phyloP scores from a whole-genome alignment of 2,329 filamentous ascomycete species.

The Dichotomopilus funicola region DNA sequence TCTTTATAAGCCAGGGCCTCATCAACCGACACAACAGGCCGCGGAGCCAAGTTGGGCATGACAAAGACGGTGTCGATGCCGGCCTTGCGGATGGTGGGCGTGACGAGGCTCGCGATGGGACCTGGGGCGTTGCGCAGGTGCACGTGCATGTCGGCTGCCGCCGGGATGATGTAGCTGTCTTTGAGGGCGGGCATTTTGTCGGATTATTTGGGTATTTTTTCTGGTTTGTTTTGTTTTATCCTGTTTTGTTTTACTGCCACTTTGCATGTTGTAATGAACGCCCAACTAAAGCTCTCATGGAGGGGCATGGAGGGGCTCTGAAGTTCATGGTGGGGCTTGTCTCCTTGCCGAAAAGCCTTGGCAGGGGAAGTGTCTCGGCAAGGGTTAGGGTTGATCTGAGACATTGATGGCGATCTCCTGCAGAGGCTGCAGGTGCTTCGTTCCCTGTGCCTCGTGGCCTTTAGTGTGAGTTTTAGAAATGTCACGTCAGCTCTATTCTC shows the following conservation, averaged over 20 bases:
- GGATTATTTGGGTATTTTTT: not conserved
- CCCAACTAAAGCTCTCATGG: no score
- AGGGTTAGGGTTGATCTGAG: not conserved
- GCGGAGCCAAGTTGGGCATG: slow-evolving; percentile 59
- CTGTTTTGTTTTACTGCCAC: not conserved
- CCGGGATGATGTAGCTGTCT: slow-evolving; percentile 46
- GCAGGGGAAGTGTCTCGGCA: not conserved
- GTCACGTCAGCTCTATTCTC: no score
- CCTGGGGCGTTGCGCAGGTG: slow-evolving; percentile 59
- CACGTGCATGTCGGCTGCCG: slow-evolving; percentile 63
- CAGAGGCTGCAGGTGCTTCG: no score
- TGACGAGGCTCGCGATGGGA: slow-evolving; percentile 53
- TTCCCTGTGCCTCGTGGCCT: no score
- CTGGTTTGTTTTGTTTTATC: not conserved
- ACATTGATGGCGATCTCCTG: no score
- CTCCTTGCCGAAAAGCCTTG: not conserved
- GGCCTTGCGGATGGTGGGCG: slow-evolving; percentile 47
- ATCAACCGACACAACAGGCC: slow-evolving; percentile 50
- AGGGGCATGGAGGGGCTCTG: slow-evolving; percentile 1
- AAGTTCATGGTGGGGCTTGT: not conserved
- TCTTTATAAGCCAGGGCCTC: slow-evolving; percentile 61
- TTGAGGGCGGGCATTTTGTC: slow-evolving; percentile 26
- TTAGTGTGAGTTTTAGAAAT: no score
- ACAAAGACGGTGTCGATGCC: slow-evolving; percentile 60
- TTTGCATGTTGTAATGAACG: not conserved